Evolutionary conservation across 106 monocot genomes (phyloP).

Genomic region (Iris macrosiphon): DNA sequence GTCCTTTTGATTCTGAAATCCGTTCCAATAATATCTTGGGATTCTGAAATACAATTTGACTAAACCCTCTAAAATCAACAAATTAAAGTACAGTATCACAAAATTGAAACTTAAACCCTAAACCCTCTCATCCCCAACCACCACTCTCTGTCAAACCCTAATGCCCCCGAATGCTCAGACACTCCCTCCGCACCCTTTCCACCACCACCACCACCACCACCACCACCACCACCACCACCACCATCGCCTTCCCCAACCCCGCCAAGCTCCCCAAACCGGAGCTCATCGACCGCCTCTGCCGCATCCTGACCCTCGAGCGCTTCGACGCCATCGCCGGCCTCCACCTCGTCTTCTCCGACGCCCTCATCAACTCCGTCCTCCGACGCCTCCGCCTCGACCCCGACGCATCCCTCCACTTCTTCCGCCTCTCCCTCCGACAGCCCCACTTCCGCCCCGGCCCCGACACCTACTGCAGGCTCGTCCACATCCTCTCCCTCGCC

Average conservation of each 20-base stretch:
- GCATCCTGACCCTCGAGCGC: slow-evolving; percentile 65
- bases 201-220: too few relatives aligned
- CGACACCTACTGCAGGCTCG: slow-evolving; percentile 42
- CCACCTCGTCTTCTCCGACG: slow-evolving; percentile 53
- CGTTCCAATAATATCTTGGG: too few relatives aligned
- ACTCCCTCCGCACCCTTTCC: too few relatives aligned
- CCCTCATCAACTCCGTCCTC: slow-evolving; percentile 61
- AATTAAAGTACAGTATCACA: too few relatives aligned
- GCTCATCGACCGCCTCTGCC: slow-evolving; percentile 61
- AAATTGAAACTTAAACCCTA: too few relatives aligned
- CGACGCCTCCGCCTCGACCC: slow-evolving; percentile 59
- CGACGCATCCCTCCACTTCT: slow-evolving; percentile 54
- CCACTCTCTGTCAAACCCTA: too few relatives aligned
- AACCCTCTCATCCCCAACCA: too few relatives aligned
- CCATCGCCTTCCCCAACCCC: neutral
- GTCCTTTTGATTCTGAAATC: too few relatives aligned
- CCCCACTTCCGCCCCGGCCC: slow-evolving; percentile 33
- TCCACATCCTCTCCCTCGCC: slow-evolving; percentile 61
- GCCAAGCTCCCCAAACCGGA: slow-evolving; percentile 10
- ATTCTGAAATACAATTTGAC: too few relatives aligned
- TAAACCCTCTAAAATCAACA: too few relatives aligned
- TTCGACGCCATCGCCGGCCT: slow-evolving; percentile 59
- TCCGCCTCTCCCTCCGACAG: slow-evolving; percentile 26
- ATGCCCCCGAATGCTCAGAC: too few relatives aligned
- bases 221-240: too few relatives aligned